Conservation (phyloP, 495 filamentous ascomycete species). For the Penicillium samsonianum region DNA sequence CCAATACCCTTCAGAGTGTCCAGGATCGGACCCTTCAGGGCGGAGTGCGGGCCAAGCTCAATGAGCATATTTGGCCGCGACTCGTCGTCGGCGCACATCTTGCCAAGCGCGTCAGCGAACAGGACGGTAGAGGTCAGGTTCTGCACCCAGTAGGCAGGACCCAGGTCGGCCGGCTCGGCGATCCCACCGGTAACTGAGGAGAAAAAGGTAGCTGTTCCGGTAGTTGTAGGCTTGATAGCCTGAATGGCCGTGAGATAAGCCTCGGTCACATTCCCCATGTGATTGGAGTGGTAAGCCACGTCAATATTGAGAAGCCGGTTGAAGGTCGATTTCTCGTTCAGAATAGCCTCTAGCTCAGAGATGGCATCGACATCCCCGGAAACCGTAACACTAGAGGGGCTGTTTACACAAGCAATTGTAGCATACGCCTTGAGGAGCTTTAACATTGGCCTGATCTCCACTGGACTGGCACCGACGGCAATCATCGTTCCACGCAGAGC, state of each 20-base stretch:
- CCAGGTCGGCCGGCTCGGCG: slow-evolving; percentile 29
- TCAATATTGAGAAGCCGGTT: slow-evolving; percentile 43
- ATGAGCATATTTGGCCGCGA: slow-evolving; percentile 30
- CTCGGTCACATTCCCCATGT: slow-evolving; percentile 40
- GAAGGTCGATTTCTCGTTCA: slow-evolving; percentile 37
- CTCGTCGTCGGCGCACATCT: slow-evolving; percentile 20
- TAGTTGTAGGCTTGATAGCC: slow-evolving; percentile 25
- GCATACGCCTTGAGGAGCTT: slow-evolving; percentile 19
- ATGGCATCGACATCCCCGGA: slow-evolving; percentile 45
- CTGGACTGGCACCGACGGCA: slow-evolving; percentile 35
- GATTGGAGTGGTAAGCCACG: slow-evolving; percentile 49
- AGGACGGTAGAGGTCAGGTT: slow-evolving; percentile 35
- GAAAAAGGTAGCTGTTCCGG: slow-evolving; percentile 27
- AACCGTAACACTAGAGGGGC: slow-evolving; percentile 60
- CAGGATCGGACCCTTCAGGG: slow-evolving; percentile 54
- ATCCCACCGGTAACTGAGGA: slow-evolving; percentile 41
- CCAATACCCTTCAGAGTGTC: slow-evolving; percentile 28
- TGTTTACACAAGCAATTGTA: slow-evolving; percentile 56
- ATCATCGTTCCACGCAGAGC: slow-evolving; percentile 38
- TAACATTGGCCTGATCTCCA: slow-evolving; percentile 27
- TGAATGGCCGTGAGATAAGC: slow-evolving; percentile 33
- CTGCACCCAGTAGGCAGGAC: slow-evolving; percentile 41
- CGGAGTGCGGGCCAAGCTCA: slow-evolving; percentile 57
- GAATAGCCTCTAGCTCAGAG: slow-evolving; percentile 32
- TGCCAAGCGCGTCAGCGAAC: slow-evolving; percentile 26